Evolutionary conservation across 73 alveolate genomes (phyloP).

Genomic region (Strombidium stylifer): DNA sequence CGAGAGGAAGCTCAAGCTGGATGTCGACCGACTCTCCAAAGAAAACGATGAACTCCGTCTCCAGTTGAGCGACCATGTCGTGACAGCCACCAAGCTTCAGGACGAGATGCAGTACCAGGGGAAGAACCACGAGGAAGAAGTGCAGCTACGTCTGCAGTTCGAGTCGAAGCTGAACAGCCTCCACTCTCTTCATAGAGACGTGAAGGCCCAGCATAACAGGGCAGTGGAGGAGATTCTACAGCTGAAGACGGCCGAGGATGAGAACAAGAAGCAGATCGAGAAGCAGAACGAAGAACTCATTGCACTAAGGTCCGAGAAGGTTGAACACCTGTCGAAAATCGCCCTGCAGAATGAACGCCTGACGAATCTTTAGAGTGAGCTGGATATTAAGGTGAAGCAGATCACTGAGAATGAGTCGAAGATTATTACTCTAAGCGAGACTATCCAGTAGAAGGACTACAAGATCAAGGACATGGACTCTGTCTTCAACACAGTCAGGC

Average conservation of each 20-base stretch:
- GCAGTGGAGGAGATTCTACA: not conserved
- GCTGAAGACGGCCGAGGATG: not conserved
- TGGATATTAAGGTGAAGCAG: not conserved
- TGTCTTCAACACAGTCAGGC: slow-evolving; percentile 27
- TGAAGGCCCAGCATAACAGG: slow-evolving; percentile 1
- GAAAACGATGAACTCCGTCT: slow-evolving; percentile 8
- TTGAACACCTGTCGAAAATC: slow-evolving; percentile 41
- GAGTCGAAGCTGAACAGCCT: slow-evolving; percentile 36
- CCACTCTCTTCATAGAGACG: slow-evolving; percentile 33
- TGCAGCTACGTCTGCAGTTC: slow-evolving; percentile 19
- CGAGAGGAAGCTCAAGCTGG: slow-evolving; percentile 7
- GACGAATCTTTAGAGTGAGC: not conserved
- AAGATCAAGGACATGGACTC: slow-evolving; percentile 11
- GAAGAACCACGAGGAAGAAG: slow-evolving; percentile 57
- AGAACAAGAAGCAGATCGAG: not conserved
- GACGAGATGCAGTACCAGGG: not conserved
- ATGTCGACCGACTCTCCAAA: not conserved
- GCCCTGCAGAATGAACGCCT: slow-evolving; percentile 1
- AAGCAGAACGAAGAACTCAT: not conserved
- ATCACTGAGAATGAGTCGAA: slow-evolving; percentile 20
- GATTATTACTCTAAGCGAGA: slow-evolving; percentile 1
- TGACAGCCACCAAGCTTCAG: not conserved
- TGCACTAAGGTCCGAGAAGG: slow-evolving; percentile 9
- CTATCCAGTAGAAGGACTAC: slow-evolving; percentile 4
- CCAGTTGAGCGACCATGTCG: not conserved